These are phyloP conservation scores for Phytophthora fragariaefolia DNA, from an alignment of 352 stramenopile species.

Conservation along the genomic window DNA sequence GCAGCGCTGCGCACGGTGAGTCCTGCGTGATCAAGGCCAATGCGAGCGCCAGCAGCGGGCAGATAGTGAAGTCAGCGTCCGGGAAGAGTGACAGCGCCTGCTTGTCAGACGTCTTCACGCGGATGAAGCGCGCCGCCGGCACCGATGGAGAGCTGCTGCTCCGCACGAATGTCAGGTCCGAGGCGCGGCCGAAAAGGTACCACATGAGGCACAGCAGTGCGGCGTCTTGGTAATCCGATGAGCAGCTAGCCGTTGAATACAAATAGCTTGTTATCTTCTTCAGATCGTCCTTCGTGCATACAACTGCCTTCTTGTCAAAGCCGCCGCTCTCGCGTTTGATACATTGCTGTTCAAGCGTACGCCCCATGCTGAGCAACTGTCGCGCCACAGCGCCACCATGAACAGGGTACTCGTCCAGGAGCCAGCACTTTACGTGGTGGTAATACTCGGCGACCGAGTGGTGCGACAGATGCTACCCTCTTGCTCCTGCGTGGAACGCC, in stretches of 20 bases:
- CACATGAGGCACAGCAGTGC: not conserved
- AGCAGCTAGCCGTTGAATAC: not conserved
- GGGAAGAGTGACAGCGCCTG: constrained; percentile 40
- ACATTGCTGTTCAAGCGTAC: not conserved
- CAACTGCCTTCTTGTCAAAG: not conserved
- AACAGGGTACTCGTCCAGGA: no score
- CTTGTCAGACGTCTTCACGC: constrained; percentile 38
- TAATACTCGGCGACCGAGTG: no score
- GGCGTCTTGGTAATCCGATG: not conserved
- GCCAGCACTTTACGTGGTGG: no score
- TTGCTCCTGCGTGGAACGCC: no score
- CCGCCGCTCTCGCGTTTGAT: not conserved
- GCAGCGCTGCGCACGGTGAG: not conserved
- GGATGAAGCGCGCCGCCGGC: constrained; percentile 26
- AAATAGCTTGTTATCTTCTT: no score
- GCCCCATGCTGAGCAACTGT: no score
- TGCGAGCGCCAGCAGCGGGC: constrained; percentile 22
- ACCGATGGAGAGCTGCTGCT: constrained; percentile 27
- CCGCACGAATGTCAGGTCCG: constrained; percentile 1
- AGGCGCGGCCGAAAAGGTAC: no score
- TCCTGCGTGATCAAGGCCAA: not conserved
- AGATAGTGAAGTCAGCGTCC: constrained; percentile 24
- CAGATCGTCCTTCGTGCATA: not conserved
- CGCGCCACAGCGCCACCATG: no score
- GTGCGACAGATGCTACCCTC: no score